A percentile compares a stretch with the other conserved stretches of the same genome.
Evolutionary conservation across 2,329 filamentous ascomycete genomes (phyloP).

Genomic region (Cladophialophora bantiana): DNA sequence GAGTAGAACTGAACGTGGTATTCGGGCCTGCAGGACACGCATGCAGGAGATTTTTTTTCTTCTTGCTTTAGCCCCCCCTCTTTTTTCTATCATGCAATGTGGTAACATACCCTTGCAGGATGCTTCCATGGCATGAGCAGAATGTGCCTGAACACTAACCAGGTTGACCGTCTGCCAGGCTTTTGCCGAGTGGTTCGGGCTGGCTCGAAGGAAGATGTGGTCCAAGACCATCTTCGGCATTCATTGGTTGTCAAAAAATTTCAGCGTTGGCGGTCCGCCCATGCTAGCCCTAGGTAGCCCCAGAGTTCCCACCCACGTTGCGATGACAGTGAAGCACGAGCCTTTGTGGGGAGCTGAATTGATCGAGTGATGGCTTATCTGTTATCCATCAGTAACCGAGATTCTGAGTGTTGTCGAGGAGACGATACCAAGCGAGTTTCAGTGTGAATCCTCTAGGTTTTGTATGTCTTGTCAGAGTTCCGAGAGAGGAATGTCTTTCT

Average conservation of each 20-base stretch:
- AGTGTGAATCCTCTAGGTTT: slow-evolving; percentile 2
- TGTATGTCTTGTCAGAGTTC: slow-evolving; percentile 9
- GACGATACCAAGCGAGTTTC: slow-evolving; percentile 28
- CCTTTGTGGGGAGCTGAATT: neutral
- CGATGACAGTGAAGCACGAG: neutral
- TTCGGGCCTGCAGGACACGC: slow-evolving; percentile 5
- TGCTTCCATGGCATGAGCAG: slow-evolving; percentile 5
- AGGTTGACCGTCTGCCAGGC: neutral
- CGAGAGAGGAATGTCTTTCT: neutral
- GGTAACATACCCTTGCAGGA: slow-evolving; percentile 8
- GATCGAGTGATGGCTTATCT: slow-evolving; percentile 18
- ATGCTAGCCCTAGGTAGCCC: slow-evolving; percentile 7
- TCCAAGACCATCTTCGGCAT: slow-evolving; percentile 2
- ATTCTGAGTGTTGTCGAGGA: slow-evolving; percentile 25
- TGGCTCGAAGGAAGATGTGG: neutral
- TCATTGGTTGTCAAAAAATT: slow-evolving; percentile 26
- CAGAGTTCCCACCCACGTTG: neutral
- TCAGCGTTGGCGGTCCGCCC: slow-evolving; percentile 20
- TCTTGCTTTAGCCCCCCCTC: neutral
- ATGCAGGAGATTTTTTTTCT: slow-evolving; percentile 19
- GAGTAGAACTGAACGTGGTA: neutral
- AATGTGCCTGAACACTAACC: slow-evolving; percentile 14
- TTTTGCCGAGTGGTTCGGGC: neutral
- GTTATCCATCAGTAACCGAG: slow-evolving; percentile 21
- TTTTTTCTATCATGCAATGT: neutral